Conservation (phyloP, 208 protist species). For the Trypanosoma avium region DNA sequence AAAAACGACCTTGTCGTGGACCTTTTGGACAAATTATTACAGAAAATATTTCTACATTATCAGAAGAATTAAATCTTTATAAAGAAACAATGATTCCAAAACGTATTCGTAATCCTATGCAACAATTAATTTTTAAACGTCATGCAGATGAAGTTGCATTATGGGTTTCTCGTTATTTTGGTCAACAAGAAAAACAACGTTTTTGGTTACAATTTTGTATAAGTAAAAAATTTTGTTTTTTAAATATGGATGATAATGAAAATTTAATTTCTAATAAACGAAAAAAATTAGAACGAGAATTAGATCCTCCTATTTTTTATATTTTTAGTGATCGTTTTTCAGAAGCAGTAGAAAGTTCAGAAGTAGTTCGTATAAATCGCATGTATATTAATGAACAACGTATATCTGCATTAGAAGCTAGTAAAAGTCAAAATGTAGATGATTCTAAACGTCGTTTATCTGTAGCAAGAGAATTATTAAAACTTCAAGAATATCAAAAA, state of each 20-base stretch:
- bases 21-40: constrained; percentile 78
- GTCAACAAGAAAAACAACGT: constrained; percentile 59
- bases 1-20: constrained; percentile 58
- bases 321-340: constrained; percentile 44
- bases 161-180: constrained; percentile 53
- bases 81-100: constrained; percentile 70
- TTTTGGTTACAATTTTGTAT: constrained; percentile 44
- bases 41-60: constrained; percentile 40
- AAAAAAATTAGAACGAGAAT: constrained; percentile 2
- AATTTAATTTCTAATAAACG: neutral
- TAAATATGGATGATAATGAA: neutral
- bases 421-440: constrained; percentile 35
- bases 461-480: constrained; percentile 60
- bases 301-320: constrained; percentile 35
- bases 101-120: constrained; percentile 23
- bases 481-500: constrained; percentile 43
- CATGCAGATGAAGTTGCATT: constrained; percentile 25
- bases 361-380: constrained; percentile 48
- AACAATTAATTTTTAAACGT: constrained; percentile 5
- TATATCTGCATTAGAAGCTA: constrained; percentile 29
- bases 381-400: constrained; percentile 52
- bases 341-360: constrained; percentile 32
- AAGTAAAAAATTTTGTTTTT: neutral
- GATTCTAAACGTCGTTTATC: constrained; percentile 39
- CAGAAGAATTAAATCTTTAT: constrained; percentile 75